Conservation (phyloP, 2,329 filamentous ascomycete species). For the Daldinia sp. region DNA sequence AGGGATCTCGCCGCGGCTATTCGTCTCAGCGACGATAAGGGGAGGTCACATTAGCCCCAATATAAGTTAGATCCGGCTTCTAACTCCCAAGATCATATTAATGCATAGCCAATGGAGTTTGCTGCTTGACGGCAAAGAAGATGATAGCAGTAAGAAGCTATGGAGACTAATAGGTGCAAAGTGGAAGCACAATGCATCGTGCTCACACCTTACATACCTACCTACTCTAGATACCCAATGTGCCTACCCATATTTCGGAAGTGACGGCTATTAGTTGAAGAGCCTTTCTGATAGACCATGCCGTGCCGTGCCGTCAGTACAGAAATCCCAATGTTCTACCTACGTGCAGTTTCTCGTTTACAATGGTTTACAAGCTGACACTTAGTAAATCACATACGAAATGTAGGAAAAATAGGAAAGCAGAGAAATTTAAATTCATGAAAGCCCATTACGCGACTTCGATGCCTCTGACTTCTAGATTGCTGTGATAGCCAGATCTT, state of each 20-base stretch:
- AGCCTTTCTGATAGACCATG: not conserved
- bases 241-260: not conserved
- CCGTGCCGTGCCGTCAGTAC: not conserved
- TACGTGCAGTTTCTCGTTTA: not conserved
- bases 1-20: slow-evolving; percentile 38
- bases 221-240: not conserved
- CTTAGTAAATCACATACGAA: not conserved
- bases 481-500: not conserved
- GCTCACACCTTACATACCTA: not conserved
- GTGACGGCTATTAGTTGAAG: not conserved
- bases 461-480: not conserved
- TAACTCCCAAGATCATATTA: not conserved
- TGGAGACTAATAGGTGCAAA: not conserved
- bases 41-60: not conserved
- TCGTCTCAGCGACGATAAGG: not conserved
- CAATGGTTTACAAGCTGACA: not conserved
- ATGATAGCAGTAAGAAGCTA: not conserved
- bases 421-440: not conserved
- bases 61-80: not conserved
- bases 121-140: not conserved
- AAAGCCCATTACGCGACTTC: not conserved
- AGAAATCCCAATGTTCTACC: not conserved
- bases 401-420: not conserved
- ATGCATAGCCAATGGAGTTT: not conserved
- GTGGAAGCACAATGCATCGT: not conserved